These are phyloP conservation scores for Cryptosporidium bovis DNA, from an alignment of 169 alveolate species.

Conservation along the genomic window DNA sequence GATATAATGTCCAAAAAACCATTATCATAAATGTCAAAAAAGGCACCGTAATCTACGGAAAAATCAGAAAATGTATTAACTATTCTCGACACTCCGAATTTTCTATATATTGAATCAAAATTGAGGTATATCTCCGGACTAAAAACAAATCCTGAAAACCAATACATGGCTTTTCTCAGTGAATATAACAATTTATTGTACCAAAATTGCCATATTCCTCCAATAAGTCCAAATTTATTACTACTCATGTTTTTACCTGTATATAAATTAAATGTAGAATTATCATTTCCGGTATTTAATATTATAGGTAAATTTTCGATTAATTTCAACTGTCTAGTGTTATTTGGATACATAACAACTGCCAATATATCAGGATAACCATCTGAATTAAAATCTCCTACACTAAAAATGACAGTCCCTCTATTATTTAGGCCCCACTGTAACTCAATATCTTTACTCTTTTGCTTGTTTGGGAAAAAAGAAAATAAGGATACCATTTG, in stretches of 20 bases:
- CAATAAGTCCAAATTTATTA: neutral
- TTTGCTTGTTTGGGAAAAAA: slow-evolving; percentile 19
- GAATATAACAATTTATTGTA: neutral
- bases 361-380: slow-evolving; percentile 81
- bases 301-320: slow-evolving; percentile 39
- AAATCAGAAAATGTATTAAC: slow-evolving; percentile 4
- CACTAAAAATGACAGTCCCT: slow-evolving; percentile 1
- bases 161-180: neutral
- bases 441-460: neutral
- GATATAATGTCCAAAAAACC: slow-evolving; percentile 79
- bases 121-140: slow-evolving; percentile 1
- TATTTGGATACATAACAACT: slow-evolving; percentile 18
- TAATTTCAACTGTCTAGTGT: slow-evolving; percentile 42
- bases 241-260: neutral
- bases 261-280: neutral
- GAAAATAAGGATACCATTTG: slow-evolving; percentile 64
- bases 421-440: slow-evolving; percentile 31
- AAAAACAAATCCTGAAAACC: slow-evolving; percentile 22
- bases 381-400: slow-evolving; percentile 80
- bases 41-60: slow-evolving; percentile 75
- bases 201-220: neutral
- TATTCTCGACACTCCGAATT: slow-evolving; percentile 11
- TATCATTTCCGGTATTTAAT: neutral
- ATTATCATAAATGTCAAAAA: slow-evolving; percentile 79
- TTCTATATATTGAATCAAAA: slow-evolving; percentile 41